phyloP scores from a whole-genome alignment of 2,329 filamentous ascomycete species.

The Arthrobotrys sinensis region DNA sequence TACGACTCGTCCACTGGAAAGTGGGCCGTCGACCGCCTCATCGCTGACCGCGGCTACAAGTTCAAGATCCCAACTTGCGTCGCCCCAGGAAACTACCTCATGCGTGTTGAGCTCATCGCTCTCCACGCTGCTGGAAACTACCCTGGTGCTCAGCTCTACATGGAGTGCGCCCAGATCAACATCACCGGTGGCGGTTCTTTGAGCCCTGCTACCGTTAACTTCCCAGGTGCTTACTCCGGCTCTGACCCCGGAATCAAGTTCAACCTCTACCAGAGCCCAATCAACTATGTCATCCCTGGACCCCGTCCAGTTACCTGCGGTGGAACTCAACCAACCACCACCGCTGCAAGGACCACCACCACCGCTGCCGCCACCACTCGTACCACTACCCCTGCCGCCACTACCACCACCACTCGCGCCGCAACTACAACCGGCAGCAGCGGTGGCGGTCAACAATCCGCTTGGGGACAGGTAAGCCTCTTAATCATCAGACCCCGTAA shows the following conservation, averaged over 20 bases:
- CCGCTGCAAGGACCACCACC: background rate
- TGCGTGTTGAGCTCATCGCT: slow-evolving; percentile 64
- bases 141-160: slow-evolving; percentile 63
- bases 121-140: slow-evolving; percentile 59
- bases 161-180: slow-evolving; percentile 64
- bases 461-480: slow-evolving; percentile 41
- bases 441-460: slow-evolving; percentile 4
- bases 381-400: background rate
- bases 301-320: slow-evolving; percentile 65
- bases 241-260: slow-evolving; percentile 62
- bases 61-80: slow-evolving; percentile 66
- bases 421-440: slow-evolving; percentile 10
- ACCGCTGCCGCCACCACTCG: slow-evolving; percentile 12
- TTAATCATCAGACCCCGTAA: background rate
- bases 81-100: slow-evolving; percentile 66
- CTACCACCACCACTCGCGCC: slow-evolving; percentile 32
- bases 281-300: slow-evolving; percentile 69
- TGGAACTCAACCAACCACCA: slow-evolving; percentile 28
- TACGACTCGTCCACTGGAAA: slow-evolving; percentile 66
- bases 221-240: slow-evolving; percentile 64
- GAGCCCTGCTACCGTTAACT: slow-evolving; percentile 62
- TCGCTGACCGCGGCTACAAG: slow-evolving; percentile 69
- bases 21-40: slow-evolving; percentile 72
- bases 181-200: slow-evolving; percentile 63
- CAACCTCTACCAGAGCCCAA: slow-evolving; percentile 63